Evolutionary conservation across 495 filamentous ascomycete species (phyloP), one percentile per base, ranked within the genome.

Genomic region (Penicillium bialowiezense): DNA sequence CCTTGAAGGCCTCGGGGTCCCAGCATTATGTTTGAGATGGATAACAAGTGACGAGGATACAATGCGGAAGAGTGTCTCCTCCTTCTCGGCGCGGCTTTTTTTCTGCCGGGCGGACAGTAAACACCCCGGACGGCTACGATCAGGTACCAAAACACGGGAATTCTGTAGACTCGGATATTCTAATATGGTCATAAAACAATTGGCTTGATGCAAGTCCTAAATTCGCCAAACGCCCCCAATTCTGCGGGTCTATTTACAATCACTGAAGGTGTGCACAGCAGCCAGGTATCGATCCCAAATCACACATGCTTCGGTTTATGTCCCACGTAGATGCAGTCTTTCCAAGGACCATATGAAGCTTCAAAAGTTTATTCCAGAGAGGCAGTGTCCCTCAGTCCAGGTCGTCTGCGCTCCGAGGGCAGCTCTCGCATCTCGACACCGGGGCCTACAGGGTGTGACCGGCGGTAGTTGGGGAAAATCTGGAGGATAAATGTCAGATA

Each of bases 391-490:
- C 77, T 68, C 59, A 84, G 36, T 74, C 77, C 49, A 54, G 55
- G 7, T 60, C 75, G 65, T 57, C 71, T 64, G 42, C 73, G 72
- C 60, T 80, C 72, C 10, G 70, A 62, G 7, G 77, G 77, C 52
- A 80, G 60, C 26, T 79, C 76, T 49, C 75, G 71, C 53, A 86
- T 66, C 53, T 86, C 83, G 26, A 89, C 74, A 2, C 86, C 86
- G 3, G 85, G 84, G 8, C 84, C 85, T n/a, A 80, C 63, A n/a
- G 79, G 54, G 53, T 78, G 68, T 31, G 81, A 68, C 19, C 72
- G 74, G 52, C 86, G 76, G 52, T 81, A 72, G 29, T 62, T 70
- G 8, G 86, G 86, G 61, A 89, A 88, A 38, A 89, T 73, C 86
- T 89, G 54, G 10, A 10, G 6, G 12, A n/a, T 28, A 8, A 12